Percentiles rank a stretch among this genome's conserved stretches.
These are phyloP conservation scores for Uncinocarpus reesii DNA, from an alignment of 2,329 filamentous ascomycete species.

Conservation along the genomic window DNA sequence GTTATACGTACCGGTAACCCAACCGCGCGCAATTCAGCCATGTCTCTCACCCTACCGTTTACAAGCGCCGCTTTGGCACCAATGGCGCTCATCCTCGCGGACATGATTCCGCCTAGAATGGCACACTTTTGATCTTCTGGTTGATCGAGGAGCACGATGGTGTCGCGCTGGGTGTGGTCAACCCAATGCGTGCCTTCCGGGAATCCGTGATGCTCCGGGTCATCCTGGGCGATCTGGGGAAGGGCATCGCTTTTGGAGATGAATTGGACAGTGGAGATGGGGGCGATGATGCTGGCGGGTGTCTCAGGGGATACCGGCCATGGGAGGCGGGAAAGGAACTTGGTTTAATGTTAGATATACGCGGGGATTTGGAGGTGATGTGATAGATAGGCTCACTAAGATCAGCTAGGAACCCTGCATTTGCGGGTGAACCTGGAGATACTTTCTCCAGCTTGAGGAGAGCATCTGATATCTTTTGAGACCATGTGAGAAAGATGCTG, in stretches of 20 bases:
- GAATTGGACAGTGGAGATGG: slow-evolving; percentile 44
- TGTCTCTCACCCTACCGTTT: slow-evolving; percentile 57
- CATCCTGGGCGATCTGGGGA: slow-evolving; percentile 23
- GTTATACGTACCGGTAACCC: slow-evolving; percentile 45
- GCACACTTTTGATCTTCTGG: slow-evolving; percentile 57
- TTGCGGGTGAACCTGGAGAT: slow-evolving; percentile 39
- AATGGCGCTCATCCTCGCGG: slow-evolving; percentile 54
- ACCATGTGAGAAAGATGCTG: neutral
- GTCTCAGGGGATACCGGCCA: slow-evolving; percentile 13
- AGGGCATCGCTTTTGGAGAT: slow-evolving; percentile 45
- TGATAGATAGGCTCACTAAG: slow-evolving; percentile 35
- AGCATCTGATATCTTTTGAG: slow-evolving; percentile 56
- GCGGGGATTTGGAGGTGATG: too few relatives aligned
- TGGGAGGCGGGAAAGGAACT: slow-evolving; percentile 30
- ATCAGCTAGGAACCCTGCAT: slow-evolving; percentile 58
- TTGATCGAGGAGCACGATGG: slow-evolving; percentile 57
- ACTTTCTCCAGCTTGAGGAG: slow-evolving; percentile 54
- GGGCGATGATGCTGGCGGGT: slow-evolving; percentile 35
- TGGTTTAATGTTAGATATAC: too few relatives aligned
- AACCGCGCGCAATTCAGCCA: slow-evolving; percentile 48
- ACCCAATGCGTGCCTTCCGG: slow-evolving; percentile 56
- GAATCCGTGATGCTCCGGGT: slow-evolving; percentile 39
- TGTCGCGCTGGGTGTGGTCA: slow-evolving; percentile 51
- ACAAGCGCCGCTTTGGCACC: slow-evolving; percentile 55
- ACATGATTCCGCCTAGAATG: slow-evolving; percentile 68